Evolutionary conservation across 768 basidiomycete genomes (phyloP).

Genomic region (Podaxis sp.): DNA sequence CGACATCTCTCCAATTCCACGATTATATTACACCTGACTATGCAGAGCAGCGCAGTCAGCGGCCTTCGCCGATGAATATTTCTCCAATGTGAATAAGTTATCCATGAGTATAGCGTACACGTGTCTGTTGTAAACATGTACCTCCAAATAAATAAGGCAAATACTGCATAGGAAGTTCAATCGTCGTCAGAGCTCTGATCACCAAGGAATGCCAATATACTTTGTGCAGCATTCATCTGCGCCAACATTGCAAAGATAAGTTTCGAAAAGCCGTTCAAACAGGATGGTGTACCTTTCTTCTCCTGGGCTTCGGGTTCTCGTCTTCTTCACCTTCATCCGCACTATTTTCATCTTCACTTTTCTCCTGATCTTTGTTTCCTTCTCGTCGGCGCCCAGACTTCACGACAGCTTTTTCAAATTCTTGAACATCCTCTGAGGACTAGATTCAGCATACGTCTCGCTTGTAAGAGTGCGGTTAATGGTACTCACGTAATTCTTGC

Average conservation of each 20-base stretch:
- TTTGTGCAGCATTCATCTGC: constrained; percentile 49
- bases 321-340: constrained; percentile 26
- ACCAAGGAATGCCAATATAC: constrained; percentile 69
- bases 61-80: constrained; percentile 28
- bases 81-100: constrained; percentile 31
- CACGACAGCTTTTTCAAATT: constrained; percentile 57
- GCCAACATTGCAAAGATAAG: background rate
- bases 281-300: constrained; percentile 38
- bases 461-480: background rate
- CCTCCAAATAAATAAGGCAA: background rate
- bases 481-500: constrained; percentile 56
- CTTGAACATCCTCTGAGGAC: constrained; percentile 67
- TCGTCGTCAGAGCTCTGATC: constrained; percentile 73
- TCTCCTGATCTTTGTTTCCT: constrained; percentile 27
- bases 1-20: constrained; percentile 35
- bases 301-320: constrained; percentile 33
- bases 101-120: background rate
- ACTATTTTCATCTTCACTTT: constrained; percentile 26
- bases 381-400: constrained; percentile 28
- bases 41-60: constrained; percentile 30
- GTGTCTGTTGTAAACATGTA: background rate
- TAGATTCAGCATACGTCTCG: background rate
- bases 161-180: constrained; percentile 10
- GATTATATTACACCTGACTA: constrained; percentile 47
- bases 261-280: background rate